Evolutionary conservation across 257 asterid species (phyloP), one percentile per base, ranked within the genome.

Genomic region (Vinca minor): DNA sequence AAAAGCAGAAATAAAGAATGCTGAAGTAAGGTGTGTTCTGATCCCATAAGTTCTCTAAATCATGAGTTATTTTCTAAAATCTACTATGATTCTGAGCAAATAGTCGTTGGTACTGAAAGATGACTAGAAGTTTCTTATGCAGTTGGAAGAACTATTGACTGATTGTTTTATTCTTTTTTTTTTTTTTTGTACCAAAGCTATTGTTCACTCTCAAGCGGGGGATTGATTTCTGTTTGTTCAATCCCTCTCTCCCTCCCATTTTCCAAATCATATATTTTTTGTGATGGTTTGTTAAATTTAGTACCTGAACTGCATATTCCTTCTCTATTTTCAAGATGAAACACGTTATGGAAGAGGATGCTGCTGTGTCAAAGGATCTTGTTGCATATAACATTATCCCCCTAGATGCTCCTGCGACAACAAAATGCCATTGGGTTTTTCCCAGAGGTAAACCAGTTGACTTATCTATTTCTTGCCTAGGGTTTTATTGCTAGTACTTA

Each of bases 341-440:
- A 81, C 96, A 85, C 28, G 85, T 92, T 79, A 89, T 92, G 82
- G 91, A 85, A 80, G 81, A 87, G 34, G 98, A 92, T 85, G 97
- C 97, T 64, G 97, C 97, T 46, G 89, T 92, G 98, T 77, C 84
- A n/a, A 96, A 92, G 76, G 98, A 92, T 84, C 65, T 84, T 75
- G 77, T 86, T 63, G 79, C 98, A 20, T 89, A 84, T 63, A 92
- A 92, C 71, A 92, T 92, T 68, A 92, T 92, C 74, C 98, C 98
- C 55, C 76, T 92, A 71, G 98, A 89, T 76, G 91, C 88, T 70
- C 82, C 97, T 71, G 73, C 81, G 36, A 66, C 84, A 42, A 77
- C 98, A 69, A 89, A n/a, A 89, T 74, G 83, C 85, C 15, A 87
- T 89, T 36, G 85, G 64, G 35, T 82, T 81, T 75, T 85, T 92